Evolutionary conservation across 1,284 basidiomycete species (phyloP), one percentile per base, ranked within the genome.

Genomic region (Pseudozyma thailandica): DNA sequence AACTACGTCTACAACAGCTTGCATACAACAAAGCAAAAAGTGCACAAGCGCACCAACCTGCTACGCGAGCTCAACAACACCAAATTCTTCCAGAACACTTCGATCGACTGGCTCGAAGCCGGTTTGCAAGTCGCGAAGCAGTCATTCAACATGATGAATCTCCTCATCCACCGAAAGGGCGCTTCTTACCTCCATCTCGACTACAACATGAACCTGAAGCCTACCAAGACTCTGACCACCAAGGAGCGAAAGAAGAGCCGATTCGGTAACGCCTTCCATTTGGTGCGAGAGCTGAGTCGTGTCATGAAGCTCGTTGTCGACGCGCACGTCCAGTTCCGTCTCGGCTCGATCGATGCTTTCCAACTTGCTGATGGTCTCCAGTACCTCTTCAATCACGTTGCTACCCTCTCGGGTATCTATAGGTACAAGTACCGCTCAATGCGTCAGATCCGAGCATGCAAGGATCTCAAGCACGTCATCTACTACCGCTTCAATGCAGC

Each of bases 211-310:
- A 94, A 94, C 82, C 83, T 94, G 85, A 97, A 98, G 69, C 95
- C 95, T 12, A 94, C 98, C 83, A 98, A 98, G 87, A 99, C 96
- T 1, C 86, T 99, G 46, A 98, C 96, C 6, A 99, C 96, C 18
- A 99, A 99, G 85, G 96, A 99, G 85, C 91, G 96, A 55, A 98
- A 99, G 86, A 98, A 98, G 87, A 98, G 94, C 48, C 92, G 96
- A 73, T 98, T 98, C 85, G 96, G 96, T 87, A 99, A 99, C 84
- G 95, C 96, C 8, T 98, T 87, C 88, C 96, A 98, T 83, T 84
- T 98, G 70, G 96, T 94, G 80, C 93, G 96, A 84, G 96, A 99
- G 85, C 95, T 99, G 68, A 86, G 98, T 33, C 92, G 96, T 58
- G 88, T 98, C 58, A 98, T 94, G 15, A 99, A 99, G 85, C 90